Evolutionary conservation across 768 basidiomycete genomes (phyloP).

Genomic region (Gymnopilus junonius): DNA sequence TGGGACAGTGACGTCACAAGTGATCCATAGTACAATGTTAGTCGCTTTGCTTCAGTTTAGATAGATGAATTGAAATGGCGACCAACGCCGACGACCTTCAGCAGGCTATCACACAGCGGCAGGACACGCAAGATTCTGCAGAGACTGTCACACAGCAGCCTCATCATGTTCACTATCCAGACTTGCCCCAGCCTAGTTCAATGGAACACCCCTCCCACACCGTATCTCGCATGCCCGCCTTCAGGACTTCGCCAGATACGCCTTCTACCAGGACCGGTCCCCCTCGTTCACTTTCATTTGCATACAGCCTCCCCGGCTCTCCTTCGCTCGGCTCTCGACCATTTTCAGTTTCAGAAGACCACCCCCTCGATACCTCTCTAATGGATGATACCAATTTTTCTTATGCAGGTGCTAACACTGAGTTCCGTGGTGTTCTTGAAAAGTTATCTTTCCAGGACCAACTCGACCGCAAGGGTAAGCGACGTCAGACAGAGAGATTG

Average conservation of each 20-base stretch:
- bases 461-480: slow-evolving; percentile 52
- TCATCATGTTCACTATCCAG: slow-evolving; percentile 5
- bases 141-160: slow-evolving; percentile 14
- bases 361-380: slow-evolving; percentile 30
- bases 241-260: slow-evolving; percentile 42
- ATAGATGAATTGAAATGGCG: slow-evolving; percentile 28
- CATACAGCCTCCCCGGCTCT: slow-evolving; percentile 56
- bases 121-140: slow-evolving; percentile 20
- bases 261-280: slow-evolving; percentile 75
- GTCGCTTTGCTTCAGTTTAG: slow-evolving; percentile 2
- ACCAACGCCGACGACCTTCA: slow-evolving; percentile 28
- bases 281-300: slow-evolving; percentile 72
- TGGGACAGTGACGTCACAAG: slow-evolving; percentile 7
- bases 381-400: slow-evolving; percentile 38
- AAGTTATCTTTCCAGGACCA: slow-evolving; percentile 40
- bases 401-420: slow-evolving; percentile 41
- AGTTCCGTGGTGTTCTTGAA: slow-evolving; percentile 71
- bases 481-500: slow-evolving; percentile 36
- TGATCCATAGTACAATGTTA: too few relatives aligned
- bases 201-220: slow-evolving; percentile 20
- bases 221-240: slow-evolving; percentile 26
- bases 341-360: slow-evolving; percentile 33
- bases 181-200: slow-evolving; percentile 3
- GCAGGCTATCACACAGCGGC: slow-evolving; percentile 9
- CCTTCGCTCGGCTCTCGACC: slow-evolving; percentile 24